Percentiles rank a stretch among this genome's conserved stretches.
phyloP scores from a whole-genome alignment of 768 basidiomycete genomes.

The Lactarius indigo region DNA sequence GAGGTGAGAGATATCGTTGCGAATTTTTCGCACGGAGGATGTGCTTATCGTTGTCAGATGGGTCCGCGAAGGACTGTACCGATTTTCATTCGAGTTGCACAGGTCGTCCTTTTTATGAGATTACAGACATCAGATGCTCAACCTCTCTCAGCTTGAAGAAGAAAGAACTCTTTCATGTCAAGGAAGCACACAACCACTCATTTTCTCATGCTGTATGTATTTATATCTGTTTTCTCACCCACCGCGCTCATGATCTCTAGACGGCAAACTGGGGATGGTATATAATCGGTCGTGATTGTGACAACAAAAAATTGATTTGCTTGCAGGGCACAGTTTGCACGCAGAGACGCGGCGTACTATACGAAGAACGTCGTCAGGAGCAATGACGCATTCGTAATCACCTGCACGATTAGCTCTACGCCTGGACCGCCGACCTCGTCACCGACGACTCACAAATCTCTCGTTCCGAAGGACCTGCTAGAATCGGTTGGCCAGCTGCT shows the following conservation, averaged over 20 bases:
- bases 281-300: constrained; percentile 3
- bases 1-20: constrained; percentile 39
- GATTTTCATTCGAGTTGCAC: constrained; percentile 79
- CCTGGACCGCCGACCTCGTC: constrained; percentile 48
- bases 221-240: too few species aligned
- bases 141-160: constrained; percentile 40
- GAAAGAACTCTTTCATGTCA: constrained; percentile 52
- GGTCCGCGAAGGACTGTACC: constrained; percentile 82
- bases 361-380: constrained; percentile 47
- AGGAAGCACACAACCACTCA: constrained; percentile 79
- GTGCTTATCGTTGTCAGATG: constrained; percentile 46
- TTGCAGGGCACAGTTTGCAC: constrained; percentile 72
- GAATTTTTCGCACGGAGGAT: not conserved
- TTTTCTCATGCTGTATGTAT: constrained; percentile 63
- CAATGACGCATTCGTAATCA: constrained; percentile 68
- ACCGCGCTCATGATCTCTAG: constrained; percentile 33
- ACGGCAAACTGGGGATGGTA: constrained; percentile 91
- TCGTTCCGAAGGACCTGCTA: constrained; percentile 64
- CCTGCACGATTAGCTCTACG: constrained; percentile 73
- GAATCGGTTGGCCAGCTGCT: constrained; percentile 71
- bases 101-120: constrained; percentile 41
- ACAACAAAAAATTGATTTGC: constrained; percentile 3
- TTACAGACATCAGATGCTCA: constrained; percentile 1
- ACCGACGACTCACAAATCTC: constrained; percentile 43
- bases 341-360: constrained; percentile 67